Evolutionary conservation across 2,329 filamentous ascomycete genomes (phyloP), one percentile per base, ranked within the genome.

Genomic region (Trichoderma sp.): DNA sequence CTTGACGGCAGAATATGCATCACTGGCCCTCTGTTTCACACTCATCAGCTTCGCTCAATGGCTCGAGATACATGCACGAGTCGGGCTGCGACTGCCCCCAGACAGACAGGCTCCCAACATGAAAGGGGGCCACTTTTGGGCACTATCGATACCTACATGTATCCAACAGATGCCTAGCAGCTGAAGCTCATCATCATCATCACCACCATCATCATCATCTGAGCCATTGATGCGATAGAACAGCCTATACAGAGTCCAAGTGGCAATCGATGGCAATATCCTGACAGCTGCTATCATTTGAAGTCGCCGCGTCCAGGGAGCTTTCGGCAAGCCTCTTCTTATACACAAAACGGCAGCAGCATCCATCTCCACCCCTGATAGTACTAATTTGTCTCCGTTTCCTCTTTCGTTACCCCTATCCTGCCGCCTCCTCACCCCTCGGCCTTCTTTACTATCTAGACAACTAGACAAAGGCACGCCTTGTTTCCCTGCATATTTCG

Each of bases 401-500:
- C 50, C 48, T 55, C 39, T 63, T 63, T 55, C 28, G 41, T 47
- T 55, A 39, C 59, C 59, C 59, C 59, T 63, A 54, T 63, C 50
- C 50, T 28, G 10, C 34, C 34, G 10, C 34, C 34, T 39, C 34
- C 34, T 39, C 34, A 10, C 34, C 34, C 12, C 5, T 39, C 3
- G 10, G 10, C 34, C 12, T 39, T 30, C 28, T 30, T 7, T 7
- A 6, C 7, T 30, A 30, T 7, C 28, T 5, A 7, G 7, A 6
- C 28, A 24, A 24, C 21, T 3, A 3, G 21, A 24, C 21, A 62
- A 54, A 54, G 39, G 39, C 41, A 45, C 50, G 26, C 41, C 19
- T 19, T 44, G 41, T 4, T 39, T 61, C 59, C 59, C 50, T 55
- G 59, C 48, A 45, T 34, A 26, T 50, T 55, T 47, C 50, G 59